These are phyloP conservation scores for Fusarium sarcochroum DNA, from an alignment of 2,329 filamentous ascomycete species.

Conservation along the genomic window DNA sequence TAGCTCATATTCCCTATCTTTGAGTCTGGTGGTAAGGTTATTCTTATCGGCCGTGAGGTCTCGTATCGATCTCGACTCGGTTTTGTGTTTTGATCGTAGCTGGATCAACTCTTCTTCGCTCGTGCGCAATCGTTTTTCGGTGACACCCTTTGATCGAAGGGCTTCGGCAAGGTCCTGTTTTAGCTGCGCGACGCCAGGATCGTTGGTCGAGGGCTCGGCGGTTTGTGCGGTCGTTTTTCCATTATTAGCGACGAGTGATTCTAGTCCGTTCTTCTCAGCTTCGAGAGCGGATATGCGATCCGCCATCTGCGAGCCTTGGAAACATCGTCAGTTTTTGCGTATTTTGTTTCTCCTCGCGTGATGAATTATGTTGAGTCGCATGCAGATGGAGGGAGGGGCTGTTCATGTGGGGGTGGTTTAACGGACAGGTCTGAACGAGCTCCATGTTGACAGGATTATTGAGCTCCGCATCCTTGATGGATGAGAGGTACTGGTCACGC, in stretches of 20 bases:
- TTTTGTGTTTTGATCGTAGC: slow-evolving; percentile 70
- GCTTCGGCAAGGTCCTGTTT: slow-evolving; percentile 82
- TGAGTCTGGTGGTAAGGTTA: slow-evolving; percentile 74
- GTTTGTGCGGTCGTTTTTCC: slow-evolving; percentile 34
- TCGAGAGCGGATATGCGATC: slow-evolving; percentile 76
- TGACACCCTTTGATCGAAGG: slow-evolving; percentile 78
- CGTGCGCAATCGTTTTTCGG: slow-evolving; percentile 74
- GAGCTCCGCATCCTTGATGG: slow-evolving; percentile 79
- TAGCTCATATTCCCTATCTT: slow-evolving; percentile 88
- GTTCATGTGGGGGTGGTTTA: slow-evolving; percentile 24
- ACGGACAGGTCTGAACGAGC: slow-evolving; percentile 84
- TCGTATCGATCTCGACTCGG: slow-evolving; percentile 73
- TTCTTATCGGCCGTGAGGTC: slow-evolving; percentile 74
- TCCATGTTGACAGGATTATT: slow-evolving; percentile 73
- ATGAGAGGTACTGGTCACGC: slow-evolving; percentile 84
- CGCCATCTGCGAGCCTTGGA: slow-evolving; percentile 73
- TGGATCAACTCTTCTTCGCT: slow-evolving; percentile 75
- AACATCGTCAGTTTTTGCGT: slow-evolving; percentile 35
- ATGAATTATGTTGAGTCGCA: slow-evolving; percentile 21
- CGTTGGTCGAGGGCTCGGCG: slow-evolving; percentile 43
- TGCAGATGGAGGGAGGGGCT: slow-evolving; percentile 17
- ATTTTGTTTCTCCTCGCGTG: slow-evolving; percentile 4
- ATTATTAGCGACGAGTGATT: slow-evolving; percentile 49
- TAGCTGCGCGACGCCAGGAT: slow-evolving; percentile 63
- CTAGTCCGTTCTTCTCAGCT: slow-evolving; percentile 65